A percentile compares a stretch with the other conserved stretches of the same genome.
Conservation (phyloP, 176 grass and related monocot species). For the Otatea glauca region DNA sequence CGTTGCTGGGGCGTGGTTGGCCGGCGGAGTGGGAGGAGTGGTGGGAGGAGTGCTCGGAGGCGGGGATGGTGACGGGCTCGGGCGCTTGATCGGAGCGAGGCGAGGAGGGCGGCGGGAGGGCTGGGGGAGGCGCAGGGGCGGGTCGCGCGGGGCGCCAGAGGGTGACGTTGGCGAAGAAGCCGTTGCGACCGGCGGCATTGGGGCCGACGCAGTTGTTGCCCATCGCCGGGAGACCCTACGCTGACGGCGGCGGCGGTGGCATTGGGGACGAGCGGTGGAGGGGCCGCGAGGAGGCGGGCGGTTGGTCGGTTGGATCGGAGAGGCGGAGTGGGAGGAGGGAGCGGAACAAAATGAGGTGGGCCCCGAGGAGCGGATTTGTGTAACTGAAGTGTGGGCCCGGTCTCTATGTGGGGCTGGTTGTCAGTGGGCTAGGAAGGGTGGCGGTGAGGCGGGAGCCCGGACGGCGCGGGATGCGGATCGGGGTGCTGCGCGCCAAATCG, state of each 20-base stretch:
- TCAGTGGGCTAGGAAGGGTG: constrained; percentile 20
- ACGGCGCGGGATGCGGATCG: constrained; percentile 31
- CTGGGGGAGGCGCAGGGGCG: constrained; percentile 28
- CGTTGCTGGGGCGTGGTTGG: neutral
- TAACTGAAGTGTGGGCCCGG: constrained; percentile 18
- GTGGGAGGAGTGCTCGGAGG: constrained; percentile 33
- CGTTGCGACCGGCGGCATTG: constrained; percentile 50
- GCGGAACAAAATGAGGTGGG: constrained; percentile 28
- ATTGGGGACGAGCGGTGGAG: constrained; percentile 58
- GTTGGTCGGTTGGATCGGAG: constrained; percentile 49
- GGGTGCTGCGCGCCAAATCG: constrained; percentile 39
- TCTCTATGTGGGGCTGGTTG: neutral
- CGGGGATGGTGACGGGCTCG: constrained; percentile 60
- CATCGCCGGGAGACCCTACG: constrained; percentile 60
- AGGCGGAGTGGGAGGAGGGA: constrained; percentile 29
- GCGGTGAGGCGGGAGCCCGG: neutral
- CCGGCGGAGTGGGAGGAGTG: constrained; percentile 38
- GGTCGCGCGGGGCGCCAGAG: constrained; percentile 52
- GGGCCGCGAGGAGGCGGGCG: constrained; percentile 44
- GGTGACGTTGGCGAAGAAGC: constrained; percentile 60
- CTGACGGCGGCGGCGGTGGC: constrained; percentile 43
- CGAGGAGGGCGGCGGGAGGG: constrained; percentile 45
- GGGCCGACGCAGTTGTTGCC: constrained; percentile 69
- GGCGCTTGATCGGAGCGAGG: constrained; percentile 55
- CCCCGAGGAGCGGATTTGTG: neutral